A percentile compares a stretch with the other conserved stretches of the same genome.
Evolutionary conservation across 208 protist genomes (phyloP).

Genomic region (Leishmania mexicana): DNA sequence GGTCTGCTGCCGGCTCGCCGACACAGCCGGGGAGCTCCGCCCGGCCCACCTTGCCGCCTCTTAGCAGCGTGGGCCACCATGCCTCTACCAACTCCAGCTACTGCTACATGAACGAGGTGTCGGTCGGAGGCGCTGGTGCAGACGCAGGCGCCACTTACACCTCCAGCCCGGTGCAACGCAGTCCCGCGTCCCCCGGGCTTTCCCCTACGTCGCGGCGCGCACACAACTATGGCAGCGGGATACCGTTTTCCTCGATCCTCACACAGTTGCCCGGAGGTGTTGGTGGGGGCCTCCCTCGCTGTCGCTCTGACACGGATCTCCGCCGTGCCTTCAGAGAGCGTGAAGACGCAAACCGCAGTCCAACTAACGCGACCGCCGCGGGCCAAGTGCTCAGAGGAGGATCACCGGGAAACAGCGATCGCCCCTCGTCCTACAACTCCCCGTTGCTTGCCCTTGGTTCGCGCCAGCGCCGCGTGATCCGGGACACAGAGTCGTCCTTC

Average conservation of each 20-base stretch:
- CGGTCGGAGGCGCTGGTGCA: background rate
- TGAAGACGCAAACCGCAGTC: background rate
- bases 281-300: conserved; percentile 5
- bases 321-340: conserved; percentile 23
- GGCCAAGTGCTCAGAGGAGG: conserved; percentile 1
- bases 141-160: background rate
- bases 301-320: conserved; percentile 31
- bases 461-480: conserved; percentile 30
- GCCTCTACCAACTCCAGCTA: conserved; percentile 7
- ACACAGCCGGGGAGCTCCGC: background rate
- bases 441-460: background rate
- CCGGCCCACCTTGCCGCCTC: background rate
- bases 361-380: background rate
- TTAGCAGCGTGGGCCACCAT: background rate
- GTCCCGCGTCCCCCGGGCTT: background rate
- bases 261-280: background rate
- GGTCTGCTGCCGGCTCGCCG: background rate
- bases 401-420: background rate
- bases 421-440: background rate
- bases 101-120: conserved; percentile 11
- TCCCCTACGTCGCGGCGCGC: background rate
- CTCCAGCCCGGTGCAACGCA: conserved; percentile 17
- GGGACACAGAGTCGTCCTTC: conserved; percentile 25
- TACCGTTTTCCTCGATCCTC: background rate
- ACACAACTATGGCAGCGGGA: background rate